A percentile compares a stretch with the other conserved stretches of the same genome.
phyloP scores from a whole-genome alignment of 441 rosid species.

The Erodium trifolium region DNA sequence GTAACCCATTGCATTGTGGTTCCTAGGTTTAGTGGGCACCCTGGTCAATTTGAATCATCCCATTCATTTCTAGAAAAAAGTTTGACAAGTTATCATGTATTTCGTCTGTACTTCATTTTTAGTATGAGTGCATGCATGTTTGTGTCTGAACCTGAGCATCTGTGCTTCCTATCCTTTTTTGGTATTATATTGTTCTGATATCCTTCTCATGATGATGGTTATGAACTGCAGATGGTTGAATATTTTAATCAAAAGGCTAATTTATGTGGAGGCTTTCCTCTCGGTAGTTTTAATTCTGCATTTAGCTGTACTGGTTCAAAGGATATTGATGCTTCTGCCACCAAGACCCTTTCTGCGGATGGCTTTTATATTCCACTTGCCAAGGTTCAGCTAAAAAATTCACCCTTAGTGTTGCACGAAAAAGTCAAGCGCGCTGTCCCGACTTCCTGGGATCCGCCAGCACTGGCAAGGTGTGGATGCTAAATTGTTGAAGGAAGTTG shows the following conservation, averaged over 20 bases:
- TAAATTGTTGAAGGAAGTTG: background rate
- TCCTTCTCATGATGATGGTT: background rate
- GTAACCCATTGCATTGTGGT: background rate
- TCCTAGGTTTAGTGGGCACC: background rate
- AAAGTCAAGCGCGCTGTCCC: constrained; percentile 63
- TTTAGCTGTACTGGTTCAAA: constrained; percentile 67
- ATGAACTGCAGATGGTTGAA: constrained; percentile 50
- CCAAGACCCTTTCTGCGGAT: constrained; percentile 63
- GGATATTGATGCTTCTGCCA: constrained; percentile 65
- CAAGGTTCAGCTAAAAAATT: constrained; percentile 37
- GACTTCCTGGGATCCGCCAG: constrained; percentile 68
- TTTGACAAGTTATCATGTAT: too few relatives aligned
- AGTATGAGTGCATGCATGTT: too few relatives aligned
- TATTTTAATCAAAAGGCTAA: constrained; percentile 48
- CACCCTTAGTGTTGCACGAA: constrained; percentile 33
- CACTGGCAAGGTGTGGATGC: constrained; percentile 48
- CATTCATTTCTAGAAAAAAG: background rate
- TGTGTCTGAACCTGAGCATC: too few relatives aligned
- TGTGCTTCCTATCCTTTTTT: background rate
- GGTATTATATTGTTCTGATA: background rate
- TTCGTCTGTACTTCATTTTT: too few relatives aligned
- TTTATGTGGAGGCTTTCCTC: constrained; percentile 51
- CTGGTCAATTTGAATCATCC: constrained; percentile 1
- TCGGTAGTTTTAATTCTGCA: constrained; percentile 71
- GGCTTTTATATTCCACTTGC: constrained; percentile 47